Evolutionary conservation across 176 grass and related monocot genomes (phyloP).

Genomic region (Hyparrhenia diplandra): DNA sequence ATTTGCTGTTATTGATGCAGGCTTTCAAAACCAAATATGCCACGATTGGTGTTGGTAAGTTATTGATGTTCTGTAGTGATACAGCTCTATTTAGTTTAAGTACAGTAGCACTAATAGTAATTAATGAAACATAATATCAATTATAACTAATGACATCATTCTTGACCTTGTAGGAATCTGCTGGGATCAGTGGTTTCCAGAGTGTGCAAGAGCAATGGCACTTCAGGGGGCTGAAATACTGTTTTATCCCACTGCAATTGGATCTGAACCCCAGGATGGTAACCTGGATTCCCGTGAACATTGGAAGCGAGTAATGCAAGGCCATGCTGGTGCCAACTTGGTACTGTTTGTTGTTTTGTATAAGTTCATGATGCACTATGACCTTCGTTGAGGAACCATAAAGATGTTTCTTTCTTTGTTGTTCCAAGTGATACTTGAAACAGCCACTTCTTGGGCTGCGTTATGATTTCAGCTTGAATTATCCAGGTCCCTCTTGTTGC

Average conservation of each 20-base stretch:
- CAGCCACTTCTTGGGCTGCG: background rate
- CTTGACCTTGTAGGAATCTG: slow-evolving; percentile 56
- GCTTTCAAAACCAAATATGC: slow-evolving; percentile 89
- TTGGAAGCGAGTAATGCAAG: slow-evolving; percentile 98
- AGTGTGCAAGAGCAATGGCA: slow-evolving; percentile 84
- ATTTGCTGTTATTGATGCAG: slow-evolving; percentile 29
- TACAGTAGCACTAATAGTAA: background rate
- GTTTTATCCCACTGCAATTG: slow-evolving; percentile 89
- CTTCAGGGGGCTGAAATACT: slow-evolving; percentile 80
- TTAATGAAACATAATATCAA: background rate
- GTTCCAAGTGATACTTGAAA: background rate
- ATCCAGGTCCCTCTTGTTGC: slow-evolving; percentile 83
- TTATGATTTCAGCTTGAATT: slow-evolving; percentile 6
- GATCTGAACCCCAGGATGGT: slow-evolving; percentile 87
- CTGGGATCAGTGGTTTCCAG: slow-evolving; percentile 98
- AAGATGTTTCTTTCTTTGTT: background rate
- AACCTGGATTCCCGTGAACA: slow-evolving; percentile 67
- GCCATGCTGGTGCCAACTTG: slow-evolving; percentile 93
- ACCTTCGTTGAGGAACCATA: background rate
- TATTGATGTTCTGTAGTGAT: background rate
- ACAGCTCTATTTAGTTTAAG: background rate
- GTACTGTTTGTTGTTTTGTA: slow-evolving; percentile 31
- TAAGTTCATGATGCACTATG: background rate
- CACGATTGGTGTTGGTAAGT: slow-evolving; percentile 91
- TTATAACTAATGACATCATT: background rate